Conservation (phyloP, 2,329 filamentous ascomycete species). For the Ilyonectria mors-panacis region DNA sequence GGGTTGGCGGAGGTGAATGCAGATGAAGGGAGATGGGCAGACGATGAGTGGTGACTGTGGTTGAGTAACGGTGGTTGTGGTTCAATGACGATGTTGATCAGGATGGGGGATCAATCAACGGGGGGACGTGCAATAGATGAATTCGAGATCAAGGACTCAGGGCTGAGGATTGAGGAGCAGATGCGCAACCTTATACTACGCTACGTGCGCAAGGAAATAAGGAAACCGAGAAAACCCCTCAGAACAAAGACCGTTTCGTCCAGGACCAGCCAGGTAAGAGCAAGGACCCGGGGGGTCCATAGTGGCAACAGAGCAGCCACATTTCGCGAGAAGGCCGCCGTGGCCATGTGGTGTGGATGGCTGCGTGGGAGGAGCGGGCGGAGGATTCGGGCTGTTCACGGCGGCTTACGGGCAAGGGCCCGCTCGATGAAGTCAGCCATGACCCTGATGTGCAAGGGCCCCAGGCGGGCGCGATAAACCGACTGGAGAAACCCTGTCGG, state of each 20-base stretch:
- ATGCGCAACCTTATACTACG: slow-evolving; percentile 21
- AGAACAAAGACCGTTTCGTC: slow-evolving; percentile 43
- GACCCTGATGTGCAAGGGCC: slow-evolving; percentile 19
- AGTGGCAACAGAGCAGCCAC: slow-evolving; percentile 32
- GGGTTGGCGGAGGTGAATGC: not conserved
- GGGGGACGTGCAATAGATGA: slow-evolving; percentile 16
- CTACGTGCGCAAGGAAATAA: not conserved
- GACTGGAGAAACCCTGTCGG: slow-evolving; percentile 45
- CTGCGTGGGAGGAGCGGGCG: slow-evolving; percentile 38
- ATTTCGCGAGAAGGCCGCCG: slow-evolving; percentile 18
- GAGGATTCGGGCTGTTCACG: slow-evolving; percentile 41
- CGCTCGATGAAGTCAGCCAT: slow-evolving; percentile 44
- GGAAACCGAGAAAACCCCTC: slow-evolving; percentile 46
- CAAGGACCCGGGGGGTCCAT: slow-evolving; percentile 26
- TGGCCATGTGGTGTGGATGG: slow-evolving; percentile 26
- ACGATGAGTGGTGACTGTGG: not conserved
- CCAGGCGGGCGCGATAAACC: slow-evolving; percentile 25
- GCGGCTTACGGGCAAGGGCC: slow-evolving; percentile 38
- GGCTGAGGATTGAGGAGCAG: slow-evolving; percentile 14
- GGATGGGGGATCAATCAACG: not conserved
- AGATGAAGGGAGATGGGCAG: not conserved
- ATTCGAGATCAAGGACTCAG: slow-evolving; percentile 6
- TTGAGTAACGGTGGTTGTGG: not conserved
- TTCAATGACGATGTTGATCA: not conserved
- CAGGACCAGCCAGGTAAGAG: slow-evolving; percentile 36